phyloP scores from a whole-genome alignment of 306 rosid genomes.

The Sicyos edulis region DNA sequence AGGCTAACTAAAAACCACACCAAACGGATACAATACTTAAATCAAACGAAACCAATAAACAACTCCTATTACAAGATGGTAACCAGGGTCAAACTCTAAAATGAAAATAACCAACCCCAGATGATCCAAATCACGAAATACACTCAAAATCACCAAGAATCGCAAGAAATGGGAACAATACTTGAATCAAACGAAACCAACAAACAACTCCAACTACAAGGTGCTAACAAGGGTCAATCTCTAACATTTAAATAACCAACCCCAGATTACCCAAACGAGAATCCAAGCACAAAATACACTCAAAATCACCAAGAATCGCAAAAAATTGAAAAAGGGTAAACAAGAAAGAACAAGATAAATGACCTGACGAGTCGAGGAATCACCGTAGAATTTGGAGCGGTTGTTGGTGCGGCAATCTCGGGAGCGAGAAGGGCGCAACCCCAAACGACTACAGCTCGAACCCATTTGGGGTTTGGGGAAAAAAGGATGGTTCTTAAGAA shows the following conservation, averaged over 20 bases:
- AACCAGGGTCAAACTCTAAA: background rate
- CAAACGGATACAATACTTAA: too few relatives aligned
- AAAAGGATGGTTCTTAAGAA: background rate
- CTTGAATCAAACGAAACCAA: background rate
- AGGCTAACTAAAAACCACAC: background rate
- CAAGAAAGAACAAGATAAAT: background rate
- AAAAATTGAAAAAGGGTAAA: conserved; percentile 4
- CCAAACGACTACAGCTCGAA: conserved; percentile 53
- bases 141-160: background rate
- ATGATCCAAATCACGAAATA: background rate
- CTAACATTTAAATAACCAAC: background rate
- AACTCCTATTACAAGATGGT: background rate
- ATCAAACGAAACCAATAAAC: background rate
- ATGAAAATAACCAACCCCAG: background rate
- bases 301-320: background rate
- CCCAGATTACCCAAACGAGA: conserved; percentile 2
- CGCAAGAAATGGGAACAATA: background rate
- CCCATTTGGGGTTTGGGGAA: conserved; percentile 47
- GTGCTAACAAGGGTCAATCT: background rate
- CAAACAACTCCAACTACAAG: background rate
- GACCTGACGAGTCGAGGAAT: conserved; percentile 42
- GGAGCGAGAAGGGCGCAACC: conserved; percentile 48
- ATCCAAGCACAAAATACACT: background rate
- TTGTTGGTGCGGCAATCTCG: conserved; percentile 48
- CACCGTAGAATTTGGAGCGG: conserved; percentile 66